Conservation (phyloP, 2,329 filamentous ascomycete genomes). For the Leptoxyphium fumago region DNA sequence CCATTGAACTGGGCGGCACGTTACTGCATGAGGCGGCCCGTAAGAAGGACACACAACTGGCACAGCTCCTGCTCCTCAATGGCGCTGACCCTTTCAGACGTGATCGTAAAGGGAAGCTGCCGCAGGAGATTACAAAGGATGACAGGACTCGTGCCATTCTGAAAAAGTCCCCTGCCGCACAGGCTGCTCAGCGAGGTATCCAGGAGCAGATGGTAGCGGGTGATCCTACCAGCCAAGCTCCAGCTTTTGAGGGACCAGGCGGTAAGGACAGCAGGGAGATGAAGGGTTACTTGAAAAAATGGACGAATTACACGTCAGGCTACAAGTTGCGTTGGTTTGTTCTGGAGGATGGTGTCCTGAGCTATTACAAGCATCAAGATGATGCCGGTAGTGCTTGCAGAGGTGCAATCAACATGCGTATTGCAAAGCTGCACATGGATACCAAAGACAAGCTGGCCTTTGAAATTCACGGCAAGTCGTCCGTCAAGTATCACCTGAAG, state of each 20-base stretch:
- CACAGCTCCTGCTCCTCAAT: conserved; percentile 80
- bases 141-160: conserved; percentile 76
- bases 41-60: conserved; percentile 72
- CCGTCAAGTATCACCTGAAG: conserved; percentile 94
- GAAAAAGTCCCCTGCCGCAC: conserved; percentile 86
- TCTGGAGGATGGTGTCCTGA: conserved; percentile 88
- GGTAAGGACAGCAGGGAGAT: conserved; percentile 87
- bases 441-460: conserved; percentile 95
- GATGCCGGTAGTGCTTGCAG: conserved; percentile 92
- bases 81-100: conserved; percentile 91
- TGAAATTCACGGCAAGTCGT: conserved; percentile 95
- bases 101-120: conserved; percentile 87
- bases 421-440: conserved; percentile 89
- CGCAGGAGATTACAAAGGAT: conserved; percentile 92
- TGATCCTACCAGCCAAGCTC: conserved; percentile 40
- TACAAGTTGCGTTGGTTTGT: conserved; percentile 98
- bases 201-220: conserved; percentile 95
- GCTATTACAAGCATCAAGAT: conserved; percentile 98
- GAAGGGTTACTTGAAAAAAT: conserved; percentile 98
- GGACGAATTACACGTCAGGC: conserved; percentile 96
- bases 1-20: conserved; percentile 72
- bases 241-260: conserved; percentile 40
- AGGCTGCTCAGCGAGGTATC: conserved; percentile 84
- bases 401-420: conserved; percentile 97
- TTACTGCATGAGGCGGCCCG: conserved; percentile 86